Base-by-base conservation (phyloP, 2,329 filamentous ascomycete genomes). In the Diaporthe helianthi region DNA sequence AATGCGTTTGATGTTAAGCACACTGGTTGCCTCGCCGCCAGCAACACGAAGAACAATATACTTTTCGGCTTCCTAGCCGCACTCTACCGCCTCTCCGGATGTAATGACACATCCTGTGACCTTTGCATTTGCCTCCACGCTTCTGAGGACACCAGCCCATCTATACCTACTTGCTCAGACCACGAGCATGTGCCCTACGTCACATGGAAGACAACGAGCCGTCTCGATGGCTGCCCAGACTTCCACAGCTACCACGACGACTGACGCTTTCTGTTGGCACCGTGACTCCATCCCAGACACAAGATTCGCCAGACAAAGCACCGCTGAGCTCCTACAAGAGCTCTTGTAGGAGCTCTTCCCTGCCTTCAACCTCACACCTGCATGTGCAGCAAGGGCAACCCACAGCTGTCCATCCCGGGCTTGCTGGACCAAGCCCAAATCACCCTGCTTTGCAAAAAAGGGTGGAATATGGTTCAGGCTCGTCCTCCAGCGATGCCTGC, bases 151-250 rank as follows among this genome's bases (percentile, higher is more conserved):
- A 46, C 29, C 29, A 49, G 26, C 2, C 26, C 29, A 31, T 12
- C 24, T 17, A 3, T n/a, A 9, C 5, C 41, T 36, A 31, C 54
- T 41, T 33, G 41, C 52, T 58, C 31, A 29, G 58, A 47, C 44
- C 44, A 58, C 41, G 65, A 67, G 65, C 65, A 67, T 67, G 65
- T 36, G 38, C 65, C 26, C 52, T 38, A 31, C 22, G 26, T 46
- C 52, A 54, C 52, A 67, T 67, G 65, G 65, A 19, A 67, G 26
- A 67, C 41, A 38, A 47, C 31, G n/a, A 49, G n/a, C 29, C 41
- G 19, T 49, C 17, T 15, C 29, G n/a, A 36, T 63, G 58, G 58
- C 58, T 26, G 22, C 15, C n/a, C 44, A 8, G n/a, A 17, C 19
- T 49, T 13, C 5, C 31, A 17, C 44, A 41, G 17, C 26, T 31